A percentile compares a stretch with the other conserved stretches of the same genome.
These are phyloP conservation scores for Aethionema arabicum DNA, from an alignment of 345 rosid species.

Conservation along the genomic window DNA sequence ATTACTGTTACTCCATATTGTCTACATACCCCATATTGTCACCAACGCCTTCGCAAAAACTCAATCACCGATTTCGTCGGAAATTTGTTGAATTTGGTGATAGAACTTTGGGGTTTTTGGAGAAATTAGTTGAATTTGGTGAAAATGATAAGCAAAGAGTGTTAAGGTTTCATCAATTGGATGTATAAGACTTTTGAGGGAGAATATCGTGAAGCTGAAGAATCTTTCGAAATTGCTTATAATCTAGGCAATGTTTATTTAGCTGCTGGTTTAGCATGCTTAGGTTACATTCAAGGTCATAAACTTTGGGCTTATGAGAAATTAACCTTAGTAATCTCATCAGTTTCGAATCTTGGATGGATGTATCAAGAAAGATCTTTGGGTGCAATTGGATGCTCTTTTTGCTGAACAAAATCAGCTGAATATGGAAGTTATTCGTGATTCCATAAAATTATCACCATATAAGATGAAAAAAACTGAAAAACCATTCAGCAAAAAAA, in stretches of 20 bases:
- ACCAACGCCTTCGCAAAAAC: too few species aligned
- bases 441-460: too few species aligned
- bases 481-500: too few species aligned
- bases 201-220: constrained; percentile 78
- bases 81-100: too few species aligned
- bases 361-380: constrained; percentile 96
- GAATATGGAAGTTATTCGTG: too few species aligned
- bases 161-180: constrained; percentile 91
- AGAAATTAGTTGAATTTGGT: constrained; percentile 65
- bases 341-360: constrained; percentile 75
- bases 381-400: too few species aligned
- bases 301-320: constrained; percentile 67
- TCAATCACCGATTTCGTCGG: too few species aligned
- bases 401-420: too few species aligned
- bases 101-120: constrained; percentile 63
- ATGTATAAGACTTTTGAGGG: constrained; percentile 75
- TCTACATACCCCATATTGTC: too few species aligned
- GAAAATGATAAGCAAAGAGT: constrained; percentile 66
- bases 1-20: too few species aligned
- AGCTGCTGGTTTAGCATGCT: constrained; percentile 80
- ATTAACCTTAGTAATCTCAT: constrained; percentile 73
- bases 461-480: too few species aligned
- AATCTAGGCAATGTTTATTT: constrained; percentile 77
- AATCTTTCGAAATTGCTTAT: constrained; percentile 63
- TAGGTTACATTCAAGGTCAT: constrained; percentile 63